Evolutionary conservation across 306 rosid genomes (phyloP), one percentile per base, ranked within the genome.

Genomic region (Fragaria iinumae): DNA sequence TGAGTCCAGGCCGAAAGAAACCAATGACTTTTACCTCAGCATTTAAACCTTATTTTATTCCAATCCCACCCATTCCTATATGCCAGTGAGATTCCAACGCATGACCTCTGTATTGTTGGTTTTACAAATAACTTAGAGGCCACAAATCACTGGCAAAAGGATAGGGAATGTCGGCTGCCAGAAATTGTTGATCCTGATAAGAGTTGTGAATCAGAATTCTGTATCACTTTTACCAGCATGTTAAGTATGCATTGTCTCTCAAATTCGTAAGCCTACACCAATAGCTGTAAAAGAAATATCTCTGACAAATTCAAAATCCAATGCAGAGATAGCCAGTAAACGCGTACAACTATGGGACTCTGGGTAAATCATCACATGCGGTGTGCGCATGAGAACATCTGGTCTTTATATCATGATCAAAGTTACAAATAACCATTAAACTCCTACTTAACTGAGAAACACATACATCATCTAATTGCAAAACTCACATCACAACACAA

Each of bases 251-350:
- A 27, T 20, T 13, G n/a, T 73, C 70, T 60, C 21, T 32, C 1
- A 32, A 50, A 71, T 18, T 52, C 67, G 45, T 76, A 13, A 71
- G 47, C 59, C 52, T 72, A 39, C 77, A 71, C 38, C 52, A 74
- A 59, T 29, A 73, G 27, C 70, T 5, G 21, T 64, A 34, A 55
- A 34, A 48, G 63, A 10, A 57, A 57, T 20, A 20, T 64, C 45
- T 70, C 50, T 17, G 14, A 45, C 55, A 27, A 41, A 62, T 14
- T 60, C 71, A 60, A 13, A 62, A 6, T 27, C n/a, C 38, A 49
- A 25, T 60, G 12, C 11, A 39, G 73, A 45, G 20, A 25, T 18
- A 17, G 57, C 2, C 11, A 20, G 72, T 38, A 29, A 36, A 45
- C 18, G 0, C 16, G 39, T 43, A 41, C 25, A 20, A 20, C 13